Base-by-base conservation (phyloP, 192 early-diverging fungal genomes). In the Globomyces pollinis-pini region DNA sequence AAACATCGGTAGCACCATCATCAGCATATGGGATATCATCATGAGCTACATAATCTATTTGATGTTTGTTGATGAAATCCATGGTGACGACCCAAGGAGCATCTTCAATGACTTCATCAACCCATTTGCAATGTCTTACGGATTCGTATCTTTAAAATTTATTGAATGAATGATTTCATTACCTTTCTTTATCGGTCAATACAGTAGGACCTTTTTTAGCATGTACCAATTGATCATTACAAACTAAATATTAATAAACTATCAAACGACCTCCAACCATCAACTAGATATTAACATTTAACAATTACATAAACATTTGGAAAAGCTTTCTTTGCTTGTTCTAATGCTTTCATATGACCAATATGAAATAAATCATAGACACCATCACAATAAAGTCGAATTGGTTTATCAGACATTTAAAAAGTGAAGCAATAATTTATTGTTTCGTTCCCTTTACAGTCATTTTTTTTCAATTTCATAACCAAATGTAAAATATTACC, bases 51-150 rank as follows among this genome's bases (percentile, higher is more conserved):
- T 86, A 95, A 70, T 95, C 92, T 43, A 87, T 85, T 61, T 88
- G 49, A 72, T 92, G 88, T 59, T 83, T 67, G 59, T 90, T 81
- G 61, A 95, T 74, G 18, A 81, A 75, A 66, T 87, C 89, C 52
- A 58, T 59, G 55, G 57, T 83, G 38, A 91, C 91, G 55, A 85
- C 78, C 65, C 92, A 95, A 13, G 92, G 92, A 31, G 92, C 92
- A 57, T 95, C 76, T 58, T 76, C 78, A 36, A 95, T 87, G 20
- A 95, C 88, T 62, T 88, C 75, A 69, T 95, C 91, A 2, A 81
- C 91, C 92, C 88, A 91, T 69, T 95, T 95, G 81, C 92, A 95
- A 9, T 88, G 91, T 31, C 86, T 86, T 16, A 95, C 89, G 33
- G 91, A 89, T 11, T 87, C 91, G 71, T 47, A 47, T 26, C 44